Conservation (phyloP, 805 yeast genomes). For the Saccharomycopsis fodiens region DNA sequence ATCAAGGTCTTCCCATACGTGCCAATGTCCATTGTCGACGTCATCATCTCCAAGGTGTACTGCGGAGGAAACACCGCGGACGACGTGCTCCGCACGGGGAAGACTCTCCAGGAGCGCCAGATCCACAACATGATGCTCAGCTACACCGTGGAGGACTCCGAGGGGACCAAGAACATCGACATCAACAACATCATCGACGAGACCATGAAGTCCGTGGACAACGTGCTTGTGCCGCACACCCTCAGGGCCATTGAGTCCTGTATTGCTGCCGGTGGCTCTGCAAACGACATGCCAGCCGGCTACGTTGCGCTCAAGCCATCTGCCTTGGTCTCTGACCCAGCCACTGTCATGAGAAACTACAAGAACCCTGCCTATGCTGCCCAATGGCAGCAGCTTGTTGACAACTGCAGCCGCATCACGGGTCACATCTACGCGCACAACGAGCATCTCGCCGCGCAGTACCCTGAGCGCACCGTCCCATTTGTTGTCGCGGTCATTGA, state of each 20-base stretch:
- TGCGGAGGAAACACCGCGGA: constrained; percentile 80
- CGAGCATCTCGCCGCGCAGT: constrained; percentile 36
- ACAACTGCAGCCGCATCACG: constrained; percentile 59
- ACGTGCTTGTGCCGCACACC: constrained; percentile 68
- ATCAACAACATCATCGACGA: constrained; percentile 52
- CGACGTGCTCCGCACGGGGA: constrained; percentile 68
- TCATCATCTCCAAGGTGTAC: constrained; percentile 72
- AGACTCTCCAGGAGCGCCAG: constrained; percentile 58
- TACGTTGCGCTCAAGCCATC: constrained; percentile 92
- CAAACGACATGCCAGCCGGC: constrained; percentile 78
- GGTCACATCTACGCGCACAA: constrained; percentile 49
- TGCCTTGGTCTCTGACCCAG: constrained; percentile 75
- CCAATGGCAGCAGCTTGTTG: constrained; percentile 49
- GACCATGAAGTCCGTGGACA: constrained; percentile 58
- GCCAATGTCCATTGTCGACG: constrained; percentile 64
- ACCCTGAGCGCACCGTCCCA: constrained; percentile 63
- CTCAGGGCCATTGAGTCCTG: constrained; percentile 42
- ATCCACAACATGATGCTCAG: constrained; percentile 94
- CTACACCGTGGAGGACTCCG: constrained; percentile 87
- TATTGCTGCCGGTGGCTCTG: constrained; percentile 30
- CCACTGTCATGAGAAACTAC: constrained; percentile 59
- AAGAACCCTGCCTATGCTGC: constrained; percentile 41
- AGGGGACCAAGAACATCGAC: constrained; percentile 58
- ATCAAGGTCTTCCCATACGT: constrained; percentile 64
- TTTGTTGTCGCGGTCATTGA: constrained; percentile 75